A percentile compares a stretch with the other conserved stretches of the same genome.
Evolutionary conservation across 1,284 basidiomycete species (phyloP).

Genomic region (Limonomyces culmigenus): DNA sequence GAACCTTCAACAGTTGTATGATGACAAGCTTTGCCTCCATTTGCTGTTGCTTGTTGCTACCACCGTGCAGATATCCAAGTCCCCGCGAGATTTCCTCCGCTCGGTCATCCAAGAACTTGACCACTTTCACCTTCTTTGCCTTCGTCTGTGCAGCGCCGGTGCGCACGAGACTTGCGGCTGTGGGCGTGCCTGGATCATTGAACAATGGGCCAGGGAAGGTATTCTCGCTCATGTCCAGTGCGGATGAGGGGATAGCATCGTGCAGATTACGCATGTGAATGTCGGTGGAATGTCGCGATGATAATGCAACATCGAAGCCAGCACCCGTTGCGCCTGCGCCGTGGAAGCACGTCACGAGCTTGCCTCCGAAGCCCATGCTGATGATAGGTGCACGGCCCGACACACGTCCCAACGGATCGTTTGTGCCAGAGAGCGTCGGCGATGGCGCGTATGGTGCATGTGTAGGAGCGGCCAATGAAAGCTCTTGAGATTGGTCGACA

Average conservation of each 20-base stretch:
- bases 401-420: constrained; percentile 69
- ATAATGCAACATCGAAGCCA: constrained; percentile 63
- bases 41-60: constrained; percentile 33
- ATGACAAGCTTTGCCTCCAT: constrained; percentile 66
- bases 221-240: constrained; percentile 35
- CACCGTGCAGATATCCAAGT: constrained; percentile 49
- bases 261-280: constrained; percentile 41
- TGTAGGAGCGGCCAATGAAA: constrained; percentile 22
- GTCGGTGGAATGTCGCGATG: constrained; percentile 51
- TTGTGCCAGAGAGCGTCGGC: constrained; percentile 60
- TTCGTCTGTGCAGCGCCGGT: constrained; percentile 49
- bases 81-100: constrained; percentile 64
- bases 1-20: constrained; percentile 56
- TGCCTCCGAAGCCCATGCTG: constrained; percentile 82
- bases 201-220: constrained; percentile 78
- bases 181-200: constrained; percentile 52
- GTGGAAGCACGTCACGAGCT: constrained; percentile 77
- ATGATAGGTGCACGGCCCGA: constrained; percentile 62
- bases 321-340: constrained; percentile 46
- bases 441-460: constrained; percentile 54
- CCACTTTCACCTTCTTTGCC: constrained; percentile 67
- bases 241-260: constrained; percentile 49
- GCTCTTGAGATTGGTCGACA: no score
- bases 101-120: constrained; percentile 62
- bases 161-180: constrained; percentile 49